Percentiles rank a stretch among this genome's conserved stretches.
These are phyloP conservation scores for Xylogone sp. DNA, from an alignment of 2,329 filamentous ascomycete genomes.

Conservation along the genomic window DNA sequence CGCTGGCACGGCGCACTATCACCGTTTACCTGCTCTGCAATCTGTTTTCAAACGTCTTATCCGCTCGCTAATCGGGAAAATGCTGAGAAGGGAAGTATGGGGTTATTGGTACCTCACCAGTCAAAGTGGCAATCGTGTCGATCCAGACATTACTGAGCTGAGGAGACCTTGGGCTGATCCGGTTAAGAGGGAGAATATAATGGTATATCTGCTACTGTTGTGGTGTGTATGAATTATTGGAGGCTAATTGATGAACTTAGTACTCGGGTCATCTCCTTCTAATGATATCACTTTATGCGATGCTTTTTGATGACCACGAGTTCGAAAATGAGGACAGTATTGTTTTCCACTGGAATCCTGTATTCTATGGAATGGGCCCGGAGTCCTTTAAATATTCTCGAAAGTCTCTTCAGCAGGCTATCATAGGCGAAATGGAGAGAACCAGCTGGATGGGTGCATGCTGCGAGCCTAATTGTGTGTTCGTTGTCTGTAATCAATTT, in stretches of 20 bases:
- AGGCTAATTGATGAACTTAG: no score
- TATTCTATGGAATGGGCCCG: constrained; percentile 34
- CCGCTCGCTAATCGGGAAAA: constrained; percentile 34
- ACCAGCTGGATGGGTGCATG: constrained; percentile 37
- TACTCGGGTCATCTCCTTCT: constrained; percentile 36
- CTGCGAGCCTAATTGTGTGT: constrained; percentile 38
- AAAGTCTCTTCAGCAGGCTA: constrained; percentile 29
- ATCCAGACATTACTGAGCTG: constrained; percentile 35
- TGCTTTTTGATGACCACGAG: constrained; percentile 38
- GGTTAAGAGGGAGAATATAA: constrained; percentile 36
- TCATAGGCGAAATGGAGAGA: constrained; percentile 33
- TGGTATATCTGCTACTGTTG: constrained; percentile 14
- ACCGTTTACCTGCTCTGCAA: constrained; percentile 32
- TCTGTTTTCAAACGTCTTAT: constrained; percentile 31
- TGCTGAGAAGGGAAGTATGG: constrained; percentile 39
- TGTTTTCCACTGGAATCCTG: constrained; percentile 34
- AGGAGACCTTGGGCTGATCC: constrained; percentile 39
- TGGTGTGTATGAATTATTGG: no score
- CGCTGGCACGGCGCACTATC: constrained; percentile 32
- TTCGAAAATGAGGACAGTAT: constrained; percentile 31
- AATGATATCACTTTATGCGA: constrained; percentile 35
- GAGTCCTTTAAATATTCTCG: constrained; percentile 32
- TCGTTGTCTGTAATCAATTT: constrained; percentile 40
- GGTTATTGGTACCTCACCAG: constrained; percentile 38
- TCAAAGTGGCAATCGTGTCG: constrained; percentile 27